phyloP scores from a whole-genome alignment of 2,329 filamentous ascomycete genomes.

The Phyllosticta capitalensis region DNA sequence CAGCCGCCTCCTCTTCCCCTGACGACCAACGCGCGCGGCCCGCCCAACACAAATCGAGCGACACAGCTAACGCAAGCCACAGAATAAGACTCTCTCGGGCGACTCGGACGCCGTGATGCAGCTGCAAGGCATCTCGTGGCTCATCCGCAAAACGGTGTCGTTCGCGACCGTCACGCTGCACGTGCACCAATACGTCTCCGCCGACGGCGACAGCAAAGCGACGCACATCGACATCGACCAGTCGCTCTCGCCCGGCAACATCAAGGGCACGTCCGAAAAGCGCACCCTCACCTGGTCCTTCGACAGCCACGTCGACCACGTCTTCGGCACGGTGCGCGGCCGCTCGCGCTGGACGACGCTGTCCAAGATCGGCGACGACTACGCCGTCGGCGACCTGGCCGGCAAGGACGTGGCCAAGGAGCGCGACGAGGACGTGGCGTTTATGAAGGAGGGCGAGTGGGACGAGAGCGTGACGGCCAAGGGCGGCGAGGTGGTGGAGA shows the following conservation, averaged over 20 bases:
- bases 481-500: conserved; percentile 22
- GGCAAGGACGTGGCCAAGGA: conserved; percentile 6
- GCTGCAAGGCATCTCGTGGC: conserved; percentile 49
- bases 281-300: conserved; percentile 48
- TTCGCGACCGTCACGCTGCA: conserved; percentile 60
- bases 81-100: conserved; percentile 71
- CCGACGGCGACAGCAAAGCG: conserved; percentile 18
- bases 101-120: conserved; percentile 57
- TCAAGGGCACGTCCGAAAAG: conserved; percentile 55
- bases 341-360: conserved; percentile 42
- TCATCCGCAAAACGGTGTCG: conserved; percentile 62
- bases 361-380: conserved; percentile 4
- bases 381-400: not conserved
- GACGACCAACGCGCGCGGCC: not conserved
- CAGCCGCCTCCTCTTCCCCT: not conserved
- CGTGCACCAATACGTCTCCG: conserved; percentile 38
- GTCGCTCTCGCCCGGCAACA: conserved; percentile 53
- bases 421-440: not conserved
- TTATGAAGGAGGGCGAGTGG: conserved; percentile 15
- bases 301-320: conserved; percentile 63
- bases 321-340: conserved; percentile 66
- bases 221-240: conserved; percentile 60
- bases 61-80: conserved; percentile 1
- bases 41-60: too few relatives aligned
- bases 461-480: conserved; percentile 18